A percentile compares a stretch with the other conserved stretches of the same genome.
These are phyloP conservation scores for Halenospora varia DNA, from an alignment of 495 filamentous ascomycete genomes.

Conservation along the genomic window DNA sequence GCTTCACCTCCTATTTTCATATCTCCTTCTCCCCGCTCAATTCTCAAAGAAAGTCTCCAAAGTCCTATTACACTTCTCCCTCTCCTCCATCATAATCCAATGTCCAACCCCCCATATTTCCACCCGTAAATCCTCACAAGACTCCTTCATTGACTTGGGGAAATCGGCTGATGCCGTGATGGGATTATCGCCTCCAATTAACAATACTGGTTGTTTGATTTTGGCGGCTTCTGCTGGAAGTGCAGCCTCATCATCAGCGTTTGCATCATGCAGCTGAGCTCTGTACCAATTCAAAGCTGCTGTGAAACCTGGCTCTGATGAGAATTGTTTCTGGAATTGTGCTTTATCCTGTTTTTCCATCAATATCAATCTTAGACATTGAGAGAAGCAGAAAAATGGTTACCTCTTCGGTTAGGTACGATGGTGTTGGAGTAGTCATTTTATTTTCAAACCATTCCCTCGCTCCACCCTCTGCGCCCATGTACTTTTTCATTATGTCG, in stretches of 20 bases:
- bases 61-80: slow-evolving; percentile 2
- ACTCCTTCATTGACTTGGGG: slow-evolving; percentile 4
- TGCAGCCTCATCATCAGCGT: slow-evolving; percentile 10
- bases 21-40: too few relatives aligned
- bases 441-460: slow-evolving; percentile 9
- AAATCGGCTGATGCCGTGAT: slow-evolving; percentile 5
- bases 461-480: slow-evolving; percentile 10
- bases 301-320: slow-evolving; percentile 11
- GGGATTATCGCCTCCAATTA: slow-evolving; percentile 6
- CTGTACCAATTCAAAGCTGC: slow-evolving; percentile 25
- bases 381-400: neutral
- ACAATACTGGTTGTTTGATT: slow-evolving; percentile 3
- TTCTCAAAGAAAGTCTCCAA: slow-evolving; percentile 12
- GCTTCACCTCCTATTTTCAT: too few relatives aligned
- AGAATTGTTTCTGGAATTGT: slow-evolving; percentile 6
- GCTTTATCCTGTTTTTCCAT: slow-evolving; percentile 4
- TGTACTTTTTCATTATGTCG: slow-evolving; percentile 11
- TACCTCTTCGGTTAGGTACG: slow-evolving; percentile 4
- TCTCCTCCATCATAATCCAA: slow-evolving; percentile 16
- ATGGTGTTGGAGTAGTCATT: neutral
- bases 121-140: neutral
- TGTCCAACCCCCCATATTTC: slow-evolving; percentile 3
- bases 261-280: slow-evolving; percentile 7
- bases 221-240: slow-evolving; percentile 6
- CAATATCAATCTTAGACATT: too few relatives aligned